Evolutionary conservation across 768 basidiomycete genomes (phyloP).

Genomic region (Leucogyrophana mollusca): DNA sequence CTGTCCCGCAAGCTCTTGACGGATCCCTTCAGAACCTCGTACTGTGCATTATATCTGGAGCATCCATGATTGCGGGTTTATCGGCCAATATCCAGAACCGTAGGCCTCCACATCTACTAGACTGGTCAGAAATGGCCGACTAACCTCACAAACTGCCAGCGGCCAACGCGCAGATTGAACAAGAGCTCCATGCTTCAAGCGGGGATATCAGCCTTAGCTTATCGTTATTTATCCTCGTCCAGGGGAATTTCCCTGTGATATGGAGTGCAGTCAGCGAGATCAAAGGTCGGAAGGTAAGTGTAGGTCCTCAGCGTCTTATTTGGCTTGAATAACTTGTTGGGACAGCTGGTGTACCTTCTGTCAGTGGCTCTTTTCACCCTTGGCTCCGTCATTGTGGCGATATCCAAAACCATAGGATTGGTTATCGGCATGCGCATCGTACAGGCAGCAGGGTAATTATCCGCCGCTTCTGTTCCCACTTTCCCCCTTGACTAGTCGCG

Average conservation of each 20-base stretch:
- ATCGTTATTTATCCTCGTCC: constrained; percentile 69
- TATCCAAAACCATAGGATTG: constrained; percentile 51
- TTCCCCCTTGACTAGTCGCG: background rate
- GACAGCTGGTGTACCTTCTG: constrained; percentile 52
- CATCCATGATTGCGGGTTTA: constrained; percentile 28
- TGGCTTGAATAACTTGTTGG: background rate
- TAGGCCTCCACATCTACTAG: background rate
- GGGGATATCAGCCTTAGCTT: constrained; percentile 66
- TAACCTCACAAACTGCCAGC: constrained; percentile 36
- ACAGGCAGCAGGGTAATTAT: constrained; percentile 58
- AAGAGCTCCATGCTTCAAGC: constrained; percentile 57
- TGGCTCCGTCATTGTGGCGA: constrained; percentile 57
- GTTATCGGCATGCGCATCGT: constrained; percentile 68
- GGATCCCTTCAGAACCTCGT: constrained; percentile 14
- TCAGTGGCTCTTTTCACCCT: constrained; percentile 53
- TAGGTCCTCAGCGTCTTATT: constrained; percentile 22
- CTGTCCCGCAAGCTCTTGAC: too few species aligned
- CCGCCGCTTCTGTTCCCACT: background rate
- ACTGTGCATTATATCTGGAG: constrained; percentile 23
- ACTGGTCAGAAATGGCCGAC: background rate
- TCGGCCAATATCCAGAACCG: constrained; percentile 29
- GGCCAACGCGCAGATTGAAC: constrained; percentile 63
- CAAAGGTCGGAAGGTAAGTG: constrained; percentile 65
- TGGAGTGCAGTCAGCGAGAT: constrained; percentile 72
- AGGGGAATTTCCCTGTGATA: constrained; percentile 60